These are phyloP conservation scores for Colletotrichum viniferum DNA, from an alignment of 2,329 filamentous ascomycete species.

Conservation along the genomic window DNA sequence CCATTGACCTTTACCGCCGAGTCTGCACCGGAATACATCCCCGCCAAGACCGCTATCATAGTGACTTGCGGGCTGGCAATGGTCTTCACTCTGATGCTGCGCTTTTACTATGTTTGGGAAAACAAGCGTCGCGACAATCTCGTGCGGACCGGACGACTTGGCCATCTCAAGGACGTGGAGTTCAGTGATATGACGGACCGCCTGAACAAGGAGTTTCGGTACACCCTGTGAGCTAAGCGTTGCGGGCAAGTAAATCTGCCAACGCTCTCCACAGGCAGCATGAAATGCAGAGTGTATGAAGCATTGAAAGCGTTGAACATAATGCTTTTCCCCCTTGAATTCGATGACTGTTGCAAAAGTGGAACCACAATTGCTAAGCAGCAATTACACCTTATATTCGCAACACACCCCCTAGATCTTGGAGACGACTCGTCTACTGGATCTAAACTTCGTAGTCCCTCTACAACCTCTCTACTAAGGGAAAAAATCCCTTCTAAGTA, in stretches of 20 bases:
- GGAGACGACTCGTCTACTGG: too few relatives aligned
- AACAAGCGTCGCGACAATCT: slow-evolving; percentile 30
- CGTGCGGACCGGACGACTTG: slow-evolving; percentile 52
- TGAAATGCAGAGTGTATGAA: not conserved
- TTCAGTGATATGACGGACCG: slow-evolving; percentile 67
- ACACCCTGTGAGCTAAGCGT: not conserved
- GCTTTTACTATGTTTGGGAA: slow-evolving; percentile 11
- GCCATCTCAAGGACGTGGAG: slow-evolving; percentile 53
- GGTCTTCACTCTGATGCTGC: not conserved
- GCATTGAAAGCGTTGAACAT: not conserved
- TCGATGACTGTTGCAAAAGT: not conserved
- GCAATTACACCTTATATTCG: too few relatives aligned
- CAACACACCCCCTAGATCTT: too few relatives aligned
- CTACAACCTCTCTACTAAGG: too few relatives aligned
- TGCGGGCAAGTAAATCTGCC: not conserved
- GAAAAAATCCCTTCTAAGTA: too few relatives aligned
- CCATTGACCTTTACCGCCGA: slow-evolving; percentile 64
- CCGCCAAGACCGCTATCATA: slow-evolving; percentile 60
- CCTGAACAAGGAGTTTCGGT: slow-evolving; percentile 67
- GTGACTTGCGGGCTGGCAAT: slow-evolving; percentile 49
- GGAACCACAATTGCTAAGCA: too few relatives aligned
- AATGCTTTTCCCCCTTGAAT: not conserved
- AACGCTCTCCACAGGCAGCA: not conserved
- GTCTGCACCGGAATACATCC: slow-evolving; percentile 63
- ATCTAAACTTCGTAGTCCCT: too few relatives aligned